Percentiles rank a stretch among this genome's conserved stretches.
Evolutionary conservation across 2,329 filamentous ascomycete genomes (phyloP).

Genomic region (Microascus cirrosus): DNA sequence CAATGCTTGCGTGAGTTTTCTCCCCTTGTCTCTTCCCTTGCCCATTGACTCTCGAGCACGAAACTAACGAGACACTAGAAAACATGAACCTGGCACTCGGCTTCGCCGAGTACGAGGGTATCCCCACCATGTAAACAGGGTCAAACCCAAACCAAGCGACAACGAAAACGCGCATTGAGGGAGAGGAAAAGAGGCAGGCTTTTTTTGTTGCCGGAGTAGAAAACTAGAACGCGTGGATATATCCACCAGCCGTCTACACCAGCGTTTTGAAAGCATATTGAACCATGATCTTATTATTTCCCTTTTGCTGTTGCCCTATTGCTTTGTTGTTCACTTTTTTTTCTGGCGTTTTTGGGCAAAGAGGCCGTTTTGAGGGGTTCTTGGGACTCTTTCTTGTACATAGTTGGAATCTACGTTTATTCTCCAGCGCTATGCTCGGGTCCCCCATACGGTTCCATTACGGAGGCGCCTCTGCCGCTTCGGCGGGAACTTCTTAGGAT

Average conservation of each 20-base stretch:
- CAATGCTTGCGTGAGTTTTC: constrained; percentile 75
- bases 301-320: too few relatives aligned
- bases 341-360: too few relatives aligned
- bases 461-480: too few relatives aligned
- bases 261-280: too few relatives aligned
- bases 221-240: too few relatives aligned
- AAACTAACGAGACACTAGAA: constrained; percentile 34
- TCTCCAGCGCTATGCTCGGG: too few relatives aligned
- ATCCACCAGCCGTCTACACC: too few relatives aligned
- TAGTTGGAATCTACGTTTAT: not conserved
- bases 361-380: too few relatives aligned
- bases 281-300: too few relatives aligned
- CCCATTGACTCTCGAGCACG: not conserved
- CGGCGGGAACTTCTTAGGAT: too few relatives aligned
- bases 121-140: constrained; percentile 41
- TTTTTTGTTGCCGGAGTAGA: not conserved
- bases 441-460: too few relatives aligned
- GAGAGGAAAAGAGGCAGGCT: not conserved
- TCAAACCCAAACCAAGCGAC: not conserved
- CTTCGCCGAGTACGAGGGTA: constrained; percentile 81
- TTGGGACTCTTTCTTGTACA: not conserved
- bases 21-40: not conserved
- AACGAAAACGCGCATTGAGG: not conserved
- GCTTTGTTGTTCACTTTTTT: too few relatives aligned
- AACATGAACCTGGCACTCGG: constrained; percentile 92